Base-by-base conservation (phyloP, 108 stramenopile species). In the Skeletonema marinoi region DNA sequence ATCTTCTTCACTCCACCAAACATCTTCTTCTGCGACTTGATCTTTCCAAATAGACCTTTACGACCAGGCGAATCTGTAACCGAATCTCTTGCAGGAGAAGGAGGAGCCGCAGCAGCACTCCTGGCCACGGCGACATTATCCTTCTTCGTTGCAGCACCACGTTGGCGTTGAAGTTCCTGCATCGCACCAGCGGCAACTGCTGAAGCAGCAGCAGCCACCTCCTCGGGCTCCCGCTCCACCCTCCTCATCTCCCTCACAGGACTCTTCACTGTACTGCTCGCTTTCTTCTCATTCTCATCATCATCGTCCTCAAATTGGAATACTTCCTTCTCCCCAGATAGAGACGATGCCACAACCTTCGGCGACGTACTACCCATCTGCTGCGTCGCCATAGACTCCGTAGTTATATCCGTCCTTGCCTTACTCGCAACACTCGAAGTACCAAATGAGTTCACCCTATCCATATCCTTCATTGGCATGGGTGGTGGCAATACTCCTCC, bases 321-420 rank as follows among this genome's bases (percentile, higher is more conserved):
- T 25, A 2, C 21, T 6, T 56, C 54, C 21, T 56, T 25, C 9
- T 56, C 54, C 25, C 9, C 54, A 25, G 19, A 7, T 8, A 29
- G 63, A 19, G 35, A 21, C 32, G 31, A 38, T 64, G 19, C 19
- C 63, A 32, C 16, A n/a, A n/a, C 16, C 19, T 64, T 39, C 38
- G 33, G 63, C 6, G 63, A 42, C 50, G 32, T 66, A 11, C 63
- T 62, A 56, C 81, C 81, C 81, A 82, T 82, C 65, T 71, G 70
- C 30, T 51, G 69, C n/a, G 81, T 82, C 16, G 67, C 71, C 8
- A 60, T 54, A 17, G 74, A 73, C 36, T 65, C 67, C 13, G 81
- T 82, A n/a, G 81, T 82, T 13, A 82, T 44, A 69, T 82, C 75
- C 19, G 81, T 82, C 14, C 39, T 72, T 36, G 75, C 75, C 29